Conservation (phyloP, 1,284 basidiomycete species). For the Mycosarcoma mackinlayi region DNA sequence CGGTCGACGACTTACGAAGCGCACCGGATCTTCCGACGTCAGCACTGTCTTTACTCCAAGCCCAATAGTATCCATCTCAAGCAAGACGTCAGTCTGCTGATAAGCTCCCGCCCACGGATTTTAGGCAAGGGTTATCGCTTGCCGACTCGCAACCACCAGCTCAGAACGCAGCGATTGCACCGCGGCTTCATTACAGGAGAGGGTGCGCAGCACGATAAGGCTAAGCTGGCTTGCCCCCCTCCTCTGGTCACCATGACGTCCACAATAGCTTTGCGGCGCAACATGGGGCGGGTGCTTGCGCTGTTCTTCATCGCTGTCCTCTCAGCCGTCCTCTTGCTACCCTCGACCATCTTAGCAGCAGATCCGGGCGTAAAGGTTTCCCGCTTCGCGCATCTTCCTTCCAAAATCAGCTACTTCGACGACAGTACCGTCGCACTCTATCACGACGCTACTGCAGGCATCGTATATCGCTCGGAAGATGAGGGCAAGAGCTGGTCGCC, state of each 20-base stretch:
- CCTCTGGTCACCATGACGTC: no score
- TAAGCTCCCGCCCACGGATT: no score
- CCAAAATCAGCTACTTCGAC: slow-evolving; percentile 89
- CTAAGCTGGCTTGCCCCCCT: no score
- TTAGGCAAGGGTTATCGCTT: no score
- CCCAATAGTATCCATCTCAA: neutral
- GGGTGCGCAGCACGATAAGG: no score
- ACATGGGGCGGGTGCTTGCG: slow-evolving; percentile 3
- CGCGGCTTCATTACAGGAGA: no score
- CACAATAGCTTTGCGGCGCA: slow-evolving; percentile 1
- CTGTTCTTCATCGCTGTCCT: slow-evolving; percentile 1
- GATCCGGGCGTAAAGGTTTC: slow-evolving; percentile 69
- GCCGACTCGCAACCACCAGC: no score
- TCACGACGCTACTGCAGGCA: slow-evolving; percentile 79
- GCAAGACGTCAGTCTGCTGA: no score
- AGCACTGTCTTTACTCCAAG: neutral
- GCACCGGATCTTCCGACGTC: neutral
- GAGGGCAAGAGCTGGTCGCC: slow-evolving; percentile 86
- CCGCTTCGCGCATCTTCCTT: slow-evolving; percentile 76
- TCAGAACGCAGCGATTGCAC: no score
- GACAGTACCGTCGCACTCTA: slow-evolving; percentile 85
- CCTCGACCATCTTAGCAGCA: slow-evolving; percentile 6
- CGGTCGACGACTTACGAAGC: neutral
- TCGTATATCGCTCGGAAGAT: slow-evolving; percentile 83
- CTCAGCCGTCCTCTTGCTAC: slow-evolving; percentile 2